Base-by-base conservation (phyloP, 2,329 filamentous ascomycete genomes). In the Ophiostoma tasmaniense region DNA sequence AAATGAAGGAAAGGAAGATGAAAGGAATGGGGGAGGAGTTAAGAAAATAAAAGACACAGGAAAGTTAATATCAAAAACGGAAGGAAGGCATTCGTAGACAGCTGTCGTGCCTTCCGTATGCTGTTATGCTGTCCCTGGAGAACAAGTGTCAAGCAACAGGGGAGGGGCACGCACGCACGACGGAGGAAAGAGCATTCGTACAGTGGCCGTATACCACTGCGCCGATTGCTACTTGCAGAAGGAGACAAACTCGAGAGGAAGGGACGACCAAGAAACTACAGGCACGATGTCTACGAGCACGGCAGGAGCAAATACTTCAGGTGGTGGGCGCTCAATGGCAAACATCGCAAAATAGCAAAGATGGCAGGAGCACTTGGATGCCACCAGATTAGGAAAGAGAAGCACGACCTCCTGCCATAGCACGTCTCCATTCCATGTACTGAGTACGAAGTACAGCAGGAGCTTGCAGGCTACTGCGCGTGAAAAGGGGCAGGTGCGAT, bases 401-500 rank as follows among this genome's bases (percentile, higher is more conserved):
- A 22, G 45, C 45, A 52, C 45, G 45, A 52, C 45, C 45, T 20
- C 7, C 45, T 52, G 45, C n/a, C 45, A 52, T 52, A 52, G 50
- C 50, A 55, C 50, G 37, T 39, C 37, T 39, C 10, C 37, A 13
- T 39, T n/a, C 42, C 8, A 7, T 20, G 42, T 35, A 35, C 33
- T 33, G 8, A 14, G 39, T 17, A 45, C 42, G 2, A 4, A 20
- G 42, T 35, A 35, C 59, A 62, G 59, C 59, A 62, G 59, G 59
- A 62, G 59, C 59, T 62, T 62, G 59, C 28, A 33, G 28, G 52
- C 68, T 66, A 69, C 68, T 69, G 68, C 64, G 64, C 52, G 66
- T 39, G 52, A 69, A 69, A 66, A 66, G 68, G 67, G 68, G 68
- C 64, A 69, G 42, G 64, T 62, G 52, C 68, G 37, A 69, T 69